Percentiles rank a stretch among this genome's conserved stretches.
Conservation (phyloP, 495 filamentous ascomycete genomes). For the Penicillium atrosanguineum region DNA sequence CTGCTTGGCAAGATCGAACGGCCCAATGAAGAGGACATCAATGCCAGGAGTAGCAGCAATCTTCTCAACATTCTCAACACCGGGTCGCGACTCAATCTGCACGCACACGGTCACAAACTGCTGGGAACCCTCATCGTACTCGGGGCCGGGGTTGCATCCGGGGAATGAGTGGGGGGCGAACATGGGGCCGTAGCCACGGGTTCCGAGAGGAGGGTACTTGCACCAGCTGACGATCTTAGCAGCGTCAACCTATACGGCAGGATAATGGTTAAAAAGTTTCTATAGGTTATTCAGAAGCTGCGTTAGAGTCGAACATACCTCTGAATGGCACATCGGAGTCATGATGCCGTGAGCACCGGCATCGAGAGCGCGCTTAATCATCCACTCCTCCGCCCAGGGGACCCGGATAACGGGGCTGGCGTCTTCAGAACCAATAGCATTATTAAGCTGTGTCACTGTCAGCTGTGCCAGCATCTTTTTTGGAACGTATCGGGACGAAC, state of each 20-base stretch:
- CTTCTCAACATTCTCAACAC: slow-evolving; percentile 48
- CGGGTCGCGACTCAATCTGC: slow-evolving; percentile 48
- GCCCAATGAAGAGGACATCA: slow-evolving; percentile 52
- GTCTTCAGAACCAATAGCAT: slow-evolving; percentile 61
- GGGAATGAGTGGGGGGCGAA: slow-evolving; percentile 48
- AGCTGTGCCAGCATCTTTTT: not conserved
- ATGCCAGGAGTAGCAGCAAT: slow-evolving; percentile 46
- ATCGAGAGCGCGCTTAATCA: slow-evolving; percentile 75
- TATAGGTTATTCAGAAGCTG: not conserved
- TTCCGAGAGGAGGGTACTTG: slow-evolving; percentile 66
- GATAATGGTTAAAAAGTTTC: not conserved
- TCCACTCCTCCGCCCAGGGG: slow-evolving; percentile 63
- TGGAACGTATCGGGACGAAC: slow-evolving; percentile 6
- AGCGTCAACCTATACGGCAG: slow-evolving; percentile 48
- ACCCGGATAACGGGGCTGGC: slow-evolving; percentile 67
- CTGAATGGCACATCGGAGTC: slow-evolving; percentile 40
- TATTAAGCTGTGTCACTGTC: slow-evolving; percentile 21
- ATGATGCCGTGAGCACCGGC: slow-evolving; percentile 64
- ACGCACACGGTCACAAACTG: slow-evolving; percentile 36
- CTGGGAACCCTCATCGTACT: slow-evolving; percentile 38
- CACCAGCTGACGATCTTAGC: slow-evolving; percentile 55
- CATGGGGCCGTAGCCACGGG: slow-evolving; percentile 65
- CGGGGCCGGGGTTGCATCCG: slow-evolving; percentile 30
- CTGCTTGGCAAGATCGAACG: slow-evolving; percentile 51
- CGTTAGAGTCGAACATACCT: slow-evolving; percentile 16